Percentiles rank a stretch among this genome's conserved stretches.
phyloP scores from a whole-genome alignment of 352 stramenopile species.

The Globisporangium barbulae region DNA sequence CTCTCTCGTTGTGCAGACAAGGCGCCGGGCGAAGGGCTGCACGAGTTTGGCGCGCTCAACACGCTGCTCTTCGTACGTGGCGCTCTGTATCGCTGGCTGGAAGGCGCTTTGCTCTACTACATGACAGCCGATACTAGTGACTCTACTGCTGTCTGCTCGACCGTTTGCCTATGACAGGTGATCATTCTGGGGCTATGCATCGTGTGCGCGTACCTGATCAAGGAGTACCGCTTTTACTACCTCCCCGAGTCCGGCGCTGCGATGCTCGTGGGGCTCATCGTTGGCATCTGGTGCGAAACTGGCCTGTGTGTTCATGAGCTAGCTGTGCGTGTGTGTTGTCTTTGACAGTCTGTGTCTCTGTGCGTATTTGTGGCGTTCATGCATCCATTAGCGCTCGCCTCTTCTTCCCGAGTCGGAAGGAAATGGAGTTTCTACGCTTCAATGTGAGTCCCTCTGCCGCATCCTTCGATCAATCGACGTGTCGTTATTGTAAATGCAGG shows the following conservation, averaged over 20 bases:
- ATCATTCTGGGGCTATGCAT: constrained; percentile 89
- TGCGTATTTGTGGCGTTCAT: background rate
- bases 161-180: constrained; percentile 30
- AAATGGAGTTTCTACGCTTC: constrained; percentile 90
- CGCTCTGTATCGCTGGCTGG: background rate
- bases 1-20: constrained; percentile 40
- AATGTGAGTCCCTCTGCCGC: constrained; percentile 37
- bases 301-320: background rate
- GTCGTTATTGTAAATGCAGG: background rate
- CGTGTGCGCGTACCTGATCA: constrained; percentile 89
- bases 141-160: background rate
- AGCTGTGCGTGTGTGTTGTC: background rate
- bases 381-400: constrained; percentile 48
- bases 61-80: constrained; percentile 79
- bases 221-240: constrained; percentile 90
- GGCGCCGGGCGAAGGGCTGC: constrained; percentile 53
- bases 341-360: background rate
- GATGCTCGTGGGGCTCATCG: constrained; percentile 89
- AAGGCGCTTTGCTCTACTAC: background rate
- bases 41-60: constrained; percentile 87
- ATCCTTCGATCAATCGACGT: no score
- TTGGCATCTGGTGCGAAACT: constrained; percentile 60
- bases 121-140: background rate
- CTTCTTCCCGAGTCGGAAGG: constrained; percentile 82
- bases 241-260: constrained; percentile 88